Base-by-base conservation (phyloP, 495 filamentous ascomycete genomes). In the Jackrogersella minutella region DNA sequence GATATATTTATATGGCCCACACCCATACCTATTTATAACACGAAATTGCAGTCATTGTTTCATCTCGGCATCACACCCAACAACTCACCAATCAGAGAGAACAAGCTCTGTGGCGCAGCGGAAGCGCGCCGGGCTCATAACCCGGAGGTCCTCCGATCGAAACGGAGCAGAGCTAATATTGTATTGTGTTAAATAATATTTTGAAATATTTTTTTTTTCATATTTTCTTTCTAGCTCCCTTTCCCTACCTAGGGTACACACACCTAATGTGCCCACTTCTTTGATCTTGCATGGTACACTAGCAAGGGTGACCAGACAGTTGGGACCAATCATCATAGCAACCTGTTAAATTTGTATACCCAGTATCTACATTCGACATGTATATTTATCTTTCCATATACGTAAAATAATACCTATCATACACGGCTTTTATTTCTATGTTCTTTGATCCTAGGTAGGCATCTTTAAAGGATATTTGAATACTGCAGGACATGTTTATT, bases 81-180 rank as follows among this genome's bases (percentile, higher is more conserved):
- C 5, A 2, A 13, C 8, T 16, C 4, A 14, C 8, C 13, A 2
- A 40, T 17, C 31, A 9, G 10, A 34, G 31, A 19, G 34, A 61
- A 66, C n/a, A 30, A 64, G 40, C 37, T 62, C 49, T 40, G 24
- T 50, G 58, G 66, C 66, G 44, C 57, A 66, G 46, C 21, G 46
- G 37, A 59, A 37, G 49, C 33, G 49, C 34, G 56, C 30, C 54
- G 66, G 70, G 47, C 58, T 62, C 47, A 62, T 53, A 62, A 62
- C 47, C 47, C 58, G 47, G 58, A 62, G 56, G 56, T 40, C 56
- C 56, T 59, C 44, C 56, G 56, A 59, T 59, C 56, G 43, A 59
- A 50, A 50, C 55, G 55, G 43, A 58, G 55, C 55, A 58, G 55
- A 58, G 55, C 55, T 58, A 58, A n/a, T n/a, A n/a, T n/a, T n/a